Conservation (phyloP, 2,329 filamentous ascomycete genomes). For the Huntiella moniliformis region DNA sequence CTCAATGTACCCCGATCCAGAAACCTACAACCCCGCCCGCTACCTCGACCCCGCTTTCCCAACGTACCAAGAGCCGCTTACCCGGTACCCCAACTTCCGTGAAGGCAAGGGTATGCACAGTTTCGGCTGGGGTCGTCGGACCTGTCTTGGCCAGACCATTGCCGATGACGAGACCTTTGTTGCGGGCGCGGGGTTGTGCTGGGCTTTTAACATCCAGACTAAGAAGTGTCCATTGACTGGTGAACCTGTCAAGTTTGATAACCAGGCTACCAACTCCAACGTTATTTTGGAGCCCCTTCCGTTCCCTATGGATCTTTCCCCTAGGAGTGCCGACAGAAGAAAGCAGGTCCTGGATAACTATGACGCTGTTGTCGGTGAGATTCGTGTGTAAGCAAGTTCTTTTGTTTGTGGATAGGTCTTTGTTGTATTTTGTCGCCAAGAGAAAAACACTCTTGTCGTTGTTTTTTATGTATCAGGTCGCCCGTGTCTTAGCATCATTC, state of each 20-base stretch:
- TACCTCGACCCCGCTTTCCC: conserved; percentile 45
- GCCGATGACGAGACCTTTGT: conserved; percentile 41
- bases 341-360: conserved; percentile 22
- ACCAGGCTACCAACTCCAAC: conserved; percentile 31
- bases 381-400: conserved; percentile 15
- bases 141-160: conserved; percentile 42
- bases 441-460: background rate
- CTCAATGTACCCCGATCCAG: conserved; percentile 41
- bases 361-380: conserved; percentile 17
- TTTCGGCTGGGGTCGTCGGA: conserved; percentile 45
- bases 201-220: conserved; percentile 27
- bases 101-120: conserved; percentile 39
- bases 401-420: too few relatives aligned
- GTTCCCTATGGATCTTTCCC: conserved; percentile 27
- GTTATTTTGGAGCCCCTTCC: conserved; percentile 32
- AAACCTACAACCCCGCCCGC: conserved; percentile 41
- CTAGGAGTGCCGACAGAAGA: conserved; percentile 23
- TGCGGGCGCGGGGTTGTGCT: conserved; percentile 27
- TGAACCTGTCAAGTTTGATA: conserved; percentile 25
- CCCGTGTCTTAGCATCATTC: background rate
- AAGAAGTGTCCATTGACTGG: conserved; percentile 26
- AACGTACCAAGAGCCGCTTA: conserved; percentile 45
- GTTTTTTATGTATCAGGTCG: background rate
- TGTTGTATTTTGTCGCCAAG: background rate
- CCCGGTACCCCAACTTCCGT: conserved; percentile 42